A percentile compares a stretch with the other conserved stretches of the same genome.
Evolutionary conservation across 371 early-diverging fungal species (phyloP).

Genomic region (Encephalitozoon hellem): DNA sequence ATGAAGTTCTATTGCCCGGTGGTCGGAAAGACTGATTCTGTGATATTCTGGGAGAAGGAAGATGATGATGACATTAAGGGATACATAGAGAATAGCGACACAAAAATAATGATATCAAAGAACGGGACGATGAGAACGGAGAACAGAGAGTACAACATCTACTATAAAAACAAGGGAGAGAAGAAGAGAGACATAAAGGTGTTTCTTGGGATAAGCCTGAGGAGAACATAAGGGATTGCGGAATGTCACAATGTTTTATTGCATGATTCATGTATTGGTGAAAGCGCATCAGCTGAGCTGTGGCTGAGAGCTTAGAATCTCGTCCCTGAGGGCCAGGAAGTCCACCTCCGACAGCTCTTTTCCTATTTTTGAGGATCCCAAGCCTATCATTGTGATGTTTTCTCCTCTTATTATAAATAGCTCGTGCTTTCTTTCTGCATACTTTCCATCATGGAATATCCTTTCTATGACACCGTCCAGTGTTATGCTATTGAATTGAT

Average conservation of each 20-base stretch:
- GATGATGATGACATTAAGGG: neutral
- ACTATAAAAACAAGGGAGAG: slow-evolving; percentile 34
- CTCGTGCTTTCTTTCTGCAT: slow-evolving; percentile 50
- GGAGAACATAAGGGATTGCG: neutral
- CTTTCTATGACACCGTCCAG: slow-evolving; percentile 51
- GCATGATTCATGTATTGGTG: neutral
- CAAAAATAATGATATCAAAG: slow-evolving; percentile 13
- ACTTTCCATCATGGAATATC: slow-evolving; percentile 41
- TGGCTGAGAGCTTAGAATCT: neutral
- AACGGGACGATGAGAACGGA: slow-evolving; percentile 38
- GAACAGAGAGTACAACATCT: slow-evolving; percentile 22
- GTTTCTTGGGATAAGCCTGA: slow-evolving; percentile 30
- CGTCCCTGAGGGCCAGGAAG: neutral
- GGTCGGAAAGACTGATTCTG: slow-evolving; percentile 2
- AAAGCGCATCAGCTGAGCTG: neutral
- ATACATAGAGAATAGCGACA: slow-evolving; percentile 7
- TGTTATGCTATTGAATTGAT: slow-evolving; percentile 60
- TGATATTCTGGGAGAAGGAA: slow-evolving; percentile 47
- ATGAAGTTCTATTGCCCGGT: slow-evolving; percentile 5
- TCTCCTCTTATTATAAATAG: slow-evolving; percentile 59
- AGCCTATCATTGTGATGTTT: slow-evolving; percentile 56
- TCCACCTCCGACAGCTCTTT: neutral
- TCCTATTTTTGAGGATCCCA: neutral
- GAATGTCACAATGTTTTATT: neutral
- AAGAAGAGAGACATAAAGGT: slow-evolving; percentile 41